These are phyloP conservation scores for Microdochium paspali DNA, from an alignment of 2,329 filamentous ascomycete species.

Conservation along the genomic window DNA sequence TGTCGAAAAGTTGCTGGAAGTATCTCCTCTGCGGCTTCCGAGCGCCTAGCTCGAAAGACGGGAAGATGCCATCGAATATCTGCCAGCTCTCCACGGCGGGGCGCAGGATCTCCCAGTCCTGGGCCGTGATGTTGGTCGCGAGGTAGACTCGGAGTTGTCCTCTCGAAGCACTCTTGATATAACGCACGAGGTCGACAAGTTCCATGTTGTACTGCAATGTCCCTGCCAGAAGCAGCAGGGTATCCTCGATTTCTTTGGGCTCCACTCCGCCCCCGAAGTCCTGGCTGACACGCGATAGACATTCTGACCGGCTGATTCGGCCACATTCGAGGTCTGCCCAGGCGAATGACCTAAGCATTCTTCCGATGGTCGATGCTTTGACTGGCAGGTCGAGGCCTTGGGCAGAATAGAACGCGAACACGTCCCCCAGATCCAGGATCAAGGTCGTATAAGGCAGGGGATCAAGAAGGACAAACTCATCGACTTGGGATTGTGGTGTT, in stretches of 20 bases:
- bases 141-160: neutral
- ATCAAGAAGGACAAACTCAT: neutral
- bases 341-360: neutral
- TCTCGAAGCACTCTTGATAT: neutral
- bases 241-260: neutral
- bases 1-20: neutral
- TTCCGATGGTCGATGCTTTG: neutral
- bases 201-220: constrained; percentile 1
- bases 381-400: neutral
- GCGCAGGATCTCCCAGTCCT: neutral
- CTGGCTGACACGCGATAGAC: neutral
- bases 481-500: no score
- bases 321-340: neutral
- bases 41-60: neutral
- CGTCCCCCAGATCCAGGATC: neutral
- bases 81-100: neutral
- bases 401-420: neutral
- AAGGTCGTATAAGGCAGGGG: neutral
- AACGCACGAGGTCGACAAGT: neutral
- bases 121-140: constrained; percentile 2
- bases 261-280: neutral
- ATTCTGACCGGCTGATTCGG: neutral
- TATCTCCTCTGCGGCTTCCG: neutral
- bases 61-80: constrained; percentile 5
- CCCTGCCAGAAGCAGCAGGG: neutral